phyloP scores from a whole-genome alignment of 2,329 filamentous ascomycete genomes.

The Aspergillus proliferans region DNA sequence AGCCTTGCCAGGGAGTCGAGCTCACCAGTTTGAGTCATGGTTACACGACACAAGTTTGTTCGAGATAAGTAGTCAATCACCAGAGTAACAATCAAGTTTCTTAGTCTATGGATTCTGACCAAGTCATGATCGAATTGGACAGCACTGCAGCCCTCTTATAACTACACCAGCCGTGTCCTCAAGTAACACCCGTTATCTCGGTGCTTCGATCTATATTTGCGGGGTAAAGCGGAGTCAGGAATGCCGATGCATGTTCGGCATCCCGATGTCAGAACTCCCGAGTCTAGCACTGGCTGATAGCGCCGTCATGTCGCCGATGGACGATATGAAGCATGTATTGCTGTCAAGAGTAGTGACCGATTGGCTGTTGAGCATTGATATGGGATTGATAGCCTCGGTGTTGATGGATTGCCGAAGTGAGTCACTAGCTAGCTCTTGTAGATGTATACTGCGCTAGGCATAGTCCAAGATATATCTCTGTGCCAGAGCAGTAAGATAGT shows the following conservation, averaged over 20 bases:
- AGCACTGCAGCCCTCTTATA: neutral
- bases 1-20: neutral
- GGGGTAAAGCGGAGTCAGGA: conserved; percentile 6
- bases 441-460: too few species aligned
- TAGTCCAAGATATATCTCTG: too few species aligned
- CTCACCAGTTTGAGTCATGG: neutral
- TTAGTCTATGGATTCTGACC: too few species aligned
- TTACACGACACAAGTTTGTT: neutral
- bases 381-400: too few species aligned
- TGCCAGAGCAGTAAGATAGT: too few species aligned
- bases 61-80: neutral
- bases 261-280: conserved; percentile 24
- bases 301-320: conserved; percentile 5
- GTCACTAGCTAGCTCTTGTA: too few species aligned
- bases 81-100: too few species aligned
- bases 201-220: conserved; percentile 4
- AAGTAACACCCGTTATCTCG: neutral
- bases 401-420: too few species aligned
- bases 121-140: neutral
- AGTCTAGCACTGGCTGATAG: conserved; percentile 18
- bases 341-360: too few species aligned
- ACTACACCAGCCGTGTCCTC: neutral
- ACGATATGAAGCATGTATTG: too few species aligned
- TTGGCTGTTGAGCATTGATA: too few species aligned
- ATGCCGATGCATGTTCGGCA: conserved; percentile 15